Base-by-base conservation (phyloP, 805 yeast genomes). In the Debaryomyces tyrocola region DNA sequence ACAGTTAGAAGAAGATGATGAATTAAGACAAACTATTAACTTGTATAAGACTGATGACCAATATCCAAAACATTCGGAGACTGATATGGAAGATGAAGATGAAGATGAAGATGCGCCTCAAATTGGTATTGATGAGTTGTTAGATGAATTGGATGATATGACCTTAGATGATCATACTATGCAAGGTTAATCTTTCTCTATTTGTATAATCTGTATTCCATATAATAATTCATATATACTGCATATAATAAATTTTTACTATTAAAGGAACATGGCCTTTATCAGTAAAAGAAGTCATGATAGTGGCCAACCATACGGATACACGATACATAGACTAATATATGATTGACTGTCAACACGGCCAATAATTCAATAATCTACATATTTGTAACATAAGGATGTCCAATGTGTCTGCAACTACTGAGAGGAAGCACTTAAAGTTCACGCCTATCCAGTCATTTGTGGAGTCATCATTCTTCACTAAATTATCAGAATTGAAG, bases 1-100 rank as follows among this genome's bases (percentile, higher is more conserved):
- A 73, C 97, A 94, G 67, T 82, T 94, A 65, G 99, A 94, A 75
- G 98, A 94, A 70, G 99, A 94, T 70, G 84, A 84, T 45, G 99
- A 94, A 65, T 79, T 94, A 65, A 87, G 99, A 75, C 90, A 86
- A 59, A 83, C 90, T 39, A 82, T 94, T 67, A 92, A 94, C 64
- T 62, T 94, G 60, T 94, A 94, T 76, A 94, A 90, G 73, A 82
- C 58, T 44, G 64, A 57, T 33, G 57, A 51, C 12, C 51, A 58
- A 8, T 52, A 49, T 28, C 59, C 62, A 9, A 61, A 61, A 20
- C 81, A 69, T 27, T 78, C 70, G 60, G 83, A 66, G 7, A 75
- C 64, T 33, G 72, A 74, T 6, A 79, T 74, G 40, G 80, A 75
- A 21, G 63, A 55, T 9, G 62, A 59, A n/a, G 65, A 60, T 10